Percentiles rank a stretch among this genome's conserved stretches.
Conservation (phyloP, 768 basidiomycete genomes). For the Suillus subalutaceus region DNA sequence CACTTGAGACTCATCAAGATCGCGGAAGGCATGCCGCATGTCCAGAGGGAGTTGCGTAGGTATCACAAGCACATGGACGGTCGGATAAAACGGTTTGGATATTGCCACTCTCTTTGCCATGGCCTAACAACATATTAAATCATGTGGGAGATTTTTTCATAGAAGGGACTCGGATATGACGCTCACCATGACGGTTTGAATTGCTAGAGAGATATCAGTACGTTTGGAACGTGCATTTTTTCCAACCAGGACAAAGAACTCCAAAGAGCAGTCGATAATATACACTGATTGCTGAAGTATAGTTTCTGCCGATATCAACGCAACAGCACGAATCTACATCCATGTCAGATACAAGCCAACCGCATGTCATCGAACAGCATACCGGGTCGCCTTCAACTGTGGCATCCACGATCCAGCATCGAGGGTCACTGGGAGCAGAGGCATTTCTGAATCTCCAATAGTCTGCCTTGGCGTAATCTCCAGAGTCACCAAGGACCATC, state of each 20-base stretch:
- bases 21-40: slow-evolving; percentile 65
- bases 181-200: slow-evolving; percentile 58
- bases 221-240: slow-evolving; percentile 62
- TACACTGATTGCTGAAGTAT: slow-evolving; percentile 52
- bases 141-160: background rate
- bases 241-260: slow-evolving; percentile 77
- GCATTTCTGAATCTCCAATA: slow-evolving; percentile 77
- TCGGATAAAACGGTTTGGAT: slow-evolving; percentile 67
- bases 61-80: slow-evolving; percentile 71
- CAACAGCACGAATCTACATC: slow-evolving; percentile 50
- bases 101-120: slow-evolving; percentile 54
- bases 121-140: slow-evolving; percentile 39
- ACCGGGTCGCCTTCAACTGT: slow-evolving; percentile 42
- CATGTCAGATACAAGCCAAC: slow-evolving; percentile 12
- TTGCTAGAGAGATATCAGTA: slow-evolving; percentile 61
- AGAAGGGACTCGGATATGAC: slow-evolving; percentile 1
- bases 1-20: slow-evolving; percentile 62
- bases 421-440: slow-evolving; percentile 45
- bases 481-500: slow-evolving; percentile 79
- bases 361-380: slow-evolving; percentile 23
- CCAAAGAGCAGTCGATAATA: slow-evolving; percentile 77
- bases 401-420: slow-evolving; percentile 62
- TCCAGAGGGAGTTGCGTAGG: slow-evolving; percentile 79
- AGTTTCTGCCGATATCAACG: slow-evolving; percentile 44
- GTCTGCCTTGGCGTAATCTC: slow-evolving; percentile 71